Evolutionary conservation across 2,329 filamentous ascomycete species (phyloP), one percentile per base, ranked within the genome.

Genomic region (Phyllosticta capitalensis): DNA sequence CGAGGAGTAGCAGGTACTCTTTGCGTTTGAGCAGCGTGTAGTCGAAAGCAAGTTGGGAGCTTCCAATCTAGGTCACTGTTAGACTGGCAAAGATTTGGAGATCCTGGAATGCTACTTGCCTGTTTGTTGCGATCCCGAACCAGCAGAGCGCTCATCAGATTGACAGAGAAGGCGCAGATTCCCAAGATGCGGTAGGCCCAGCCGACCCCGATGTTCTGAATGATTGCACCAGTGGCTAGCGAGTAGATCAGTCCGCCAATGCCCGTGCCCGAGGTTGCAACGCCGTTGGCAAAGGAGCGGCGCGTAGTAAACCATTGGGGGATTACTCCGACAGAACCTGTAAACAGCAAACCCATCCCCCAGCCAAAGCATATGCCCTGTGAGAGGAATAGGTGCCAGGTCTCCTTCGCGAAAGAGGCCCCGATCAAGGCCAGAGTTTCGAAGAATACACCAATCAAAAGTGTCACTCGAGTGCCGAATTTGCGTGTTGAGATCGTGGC

Each of bases 301-400:
- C 79, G 79, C 30, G 82, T 84, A 9, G 78, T 81, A 67, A 92
- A 92, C 87, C 87, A 91, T 69, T 91, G 87, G 1, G 87, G 82
- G 0, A 87, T 78, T 10, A 90, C 81, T 33, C 82, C 82, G 3
- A 87, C 85, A 4, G 79, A 83, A 0, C 83, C 82, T 0, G 88
- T 87, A 68, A 91, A 92, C 12, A 87, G 75, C 60, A 92, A 86
- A 0, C 89, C 89, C 80, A 92, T 86, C 2, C 88, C 89, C 21
- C 86, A 71, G 17, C 89, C 89, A 63, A 92, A 92, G 57, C 84
- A 82, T 2, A 92, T 67, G 4, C 89, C 89, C 68, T 92, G 89
- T 5, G 80, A 82, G 0, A 92, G 79, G 61, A 91, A 85, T 0
- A 94, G 78, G 33, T 92, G 88, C 86, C 88, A 92, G 60, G 89